Base-by-base conservation (phyloP, 495 filamentous ascomycete species). In the Bryoglossum gracile region DNA sequence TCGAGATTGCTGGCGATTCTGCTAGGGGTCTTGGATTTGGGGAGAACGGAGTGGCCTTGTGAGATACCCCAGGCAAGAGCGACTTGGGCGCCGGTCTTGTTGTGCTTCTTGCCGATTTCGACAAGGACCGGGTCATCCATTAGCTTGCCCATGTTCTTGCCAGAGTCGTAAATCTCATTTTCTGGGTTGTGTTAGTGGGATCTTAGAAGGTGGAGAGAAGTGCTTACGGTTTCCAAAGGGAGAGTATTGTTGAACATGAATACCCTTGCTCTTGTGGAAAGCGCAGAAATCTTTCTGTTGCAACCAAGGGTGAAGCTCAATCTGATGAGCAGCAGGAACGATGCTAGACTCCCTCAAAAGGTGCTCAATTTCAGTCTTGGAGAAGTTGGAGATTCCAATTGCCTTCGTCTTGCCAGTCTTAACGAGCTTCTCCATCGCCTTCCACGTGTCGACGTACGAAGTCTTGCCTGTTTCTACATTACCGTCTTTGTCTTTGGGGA, bases 351-450 rank as follows among this genome's bases (percentile, higher is more conserved):
- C 74, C 43, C 77, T 68, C n/a, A 91, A 41, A 13, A 90, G 55
- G 38, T 73, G 70, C 65, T 87, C 79, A 48, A 89, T 62, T 53
- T 91, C 82, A 11, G 67, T 70, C 48, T 81, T 72, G 18, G 73
- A 78, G 65, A 87, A 89, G 67, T 90, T 94, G 54, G 78, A 85
- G 5, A 92, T 75, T 1, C 88, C 87, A 54, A 95, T 87, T 65
- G 85, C 86, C 66, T 75, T 78, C 16, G 86, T 84, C 68, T 87
- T 87, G 61, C 86, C 86, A 8, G 33, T 83, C 76, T 63, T 72
- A 0, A 83, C 58, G 8, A 92, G 71, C 56, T 76, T 76, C 69
- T 94, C 87, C 80, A 94, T 86, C 57, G 72, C 77, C 64, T 82
- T 82, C 81, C 82, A 92, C 30, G 86, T 90, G n/a, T 82, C 75